These are phyloP conservation scores for Exophiala sp. DNA, from an alignment of 2,329 filamentous ascomycete species.

Conservation along the genomic window DNA sequence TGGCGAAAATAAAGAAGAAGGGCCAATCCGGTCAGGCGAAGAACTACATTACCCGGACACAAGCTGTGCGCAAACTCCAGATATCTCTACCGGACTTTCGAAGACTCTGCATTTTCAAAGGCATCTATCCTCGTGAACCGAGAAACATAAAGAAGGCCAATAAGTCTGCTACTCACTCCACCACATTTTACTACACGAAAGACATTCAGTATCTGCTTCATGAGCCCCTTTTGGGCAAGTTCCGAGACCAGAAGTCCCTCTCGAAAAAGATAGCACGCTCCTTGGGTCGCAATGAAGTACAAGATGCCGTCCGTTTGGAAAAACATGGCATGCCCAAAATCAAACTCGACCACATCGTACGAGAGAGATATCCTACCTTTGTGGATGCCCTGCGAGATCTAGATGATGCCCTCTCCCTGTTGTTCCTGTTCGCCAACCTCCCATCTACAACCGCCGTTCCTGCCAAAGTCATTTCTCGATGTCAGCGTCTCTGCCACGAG, in stretches of 20 bases:
- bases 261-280: slow-evolving; percentile 97
- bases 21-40: slow-evolving; percentile 86
- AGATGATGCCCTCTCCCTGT: slow-evolving; percentile 93
- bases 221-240: slow-evolving; percentile 89
- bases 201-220: slow-evolving; percentile 98
- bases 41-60: slow-evolving; percentile 96
- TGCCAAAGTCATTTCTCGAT: slow-evolving; percentile 91
- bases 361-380: slow-evolving; percentile 97
- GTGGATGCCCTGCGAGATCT: slow-evolving; percentile 89
- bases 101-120: slow-evolving; percentile 99
- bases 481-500: slow-evolving; percentile 87
- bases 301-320: slow-evolving; percentile 84
- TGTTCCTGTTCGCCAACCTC: slow-evolving; percentile 95
- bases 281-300: slow-evolving; percentile 84
- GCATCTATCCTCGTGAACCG: slow-evolving; percentile 96
- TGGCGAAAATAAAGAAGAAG: slow-evolving; percentile 87
- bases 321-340: slow-evolving; percentile 86
- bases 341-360: slow-evolving; percentile 93
- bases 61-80: slow-evolving; percentile 96
- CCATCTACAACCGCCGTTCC: slow-evolving; percentile 86
- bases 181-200: slow-evolving; percentile 88
- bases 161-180: slow-evolving; percentile 83
- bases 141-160: slow-evolving; percentile 95
- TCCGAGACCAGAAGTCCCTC: slow-evolving; percentile 93
- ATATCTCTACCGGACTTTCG: slow-evolving; percentile 96